Base-by-base conservation (phyloP, 2,329 filamentous ascomycete genomes). In the Stromatinia cepivora region DNA sequence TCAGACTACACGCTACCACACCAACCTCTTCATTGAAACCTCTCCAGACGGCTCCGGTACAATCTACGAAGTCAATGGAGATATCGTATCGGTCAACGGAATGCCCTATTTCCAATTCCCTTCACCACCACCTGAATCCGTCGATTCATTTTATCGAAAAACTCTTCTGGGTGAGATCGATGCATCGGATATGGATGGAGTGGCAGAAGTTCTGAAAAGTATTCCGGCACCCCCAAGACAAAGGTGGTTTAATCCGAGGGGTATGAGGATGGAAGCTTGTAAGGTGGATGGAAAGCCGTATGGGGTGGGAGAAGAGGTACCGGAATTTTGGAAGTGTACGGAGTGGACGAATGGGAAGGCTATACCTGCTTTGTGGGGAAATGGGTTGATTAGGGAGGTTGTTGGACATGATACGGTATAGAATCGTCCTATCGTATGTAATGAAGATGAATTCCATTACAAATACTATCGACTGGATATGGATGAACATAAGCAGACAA, bases 111-210 rank as follows among this genome's bases (percentile, higher is more conserved):
- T 25, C 0, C 22, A 50, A 3, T 36, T 63, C 11, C 45, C 45
- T 50, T 50, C 22, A 63, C 20, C 28, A n/a, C 22, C 13, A 63
- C 31, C 13, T 11, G 22, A 63, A 22, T 48, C 28, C 2, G 13
- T 63, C 46, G 31, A 63, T 11, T 48, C 31, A 22, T 64, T 61
- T 13, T n/a, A 62, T 52, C 31, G 34, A 39, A 64, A 15, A 22
- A 52, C 4, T 28, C n/a, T 39, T 52, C 15, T 52, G 2, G 61
- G 22, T 15, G n/a, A 63, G 6, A 7, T 50, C 10, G 31, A 25
- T 52, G 34, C 10, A 20, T 25, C 31, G 39, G 34, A 42, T 52
- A 28, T 64, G 46, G 31, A 52, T 17, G 15, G 52, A 15, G 61
- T 39, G 3, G 15, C 46, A 20, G n/a, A 50, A 52, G 15, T 52